A percentile compares a stretch with the other conserved stretches of the same genome.
Evolutionary conservation across 768 basidiomycete species (phyloP).

Genomic region (Lactifluus subvellereus): DNA sequence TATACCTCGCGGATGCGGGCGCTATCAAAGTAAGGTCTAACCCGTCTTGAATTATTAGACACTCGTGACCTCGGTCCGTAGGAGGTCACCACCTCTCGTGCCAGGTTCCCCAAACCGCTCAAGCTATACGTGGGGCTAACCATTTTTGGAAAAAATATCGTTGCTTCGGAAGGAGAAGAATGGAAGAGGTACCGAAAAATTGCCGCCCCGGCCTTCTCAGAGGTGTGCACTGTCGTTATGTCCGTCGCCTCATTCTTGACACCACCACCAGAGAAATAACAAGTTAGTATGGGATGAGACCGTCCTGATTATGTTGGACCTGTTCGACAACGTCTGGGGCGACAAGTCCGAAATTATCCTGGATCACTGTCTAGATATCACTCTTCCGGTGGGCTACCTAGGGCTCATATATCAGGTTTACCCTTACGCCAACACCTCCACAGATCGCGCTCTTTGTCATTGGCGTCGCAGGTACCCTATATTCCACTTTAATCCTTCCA

Average conservation of each 20-base stretch:
- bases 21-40: conserved; percentile 16
- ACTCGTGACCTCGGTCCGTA: conserved; percentile 25
- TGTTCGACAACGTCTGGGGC: conserved; percentile 43
- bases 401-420: background rate
- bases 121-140: conserved; percentile 40
- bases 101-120: conserved; percentile 54
- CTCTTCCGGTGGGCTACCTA: conserved; percentile 40
- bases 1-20: conserved; percentile 15
- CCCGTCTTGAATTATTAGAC: background rate
- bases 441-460: conserved; percentile 55
- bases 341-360: conserved; percentile 36
- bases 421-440: background rate
- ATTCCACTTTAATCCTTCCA: background rate
- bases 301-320: conserved; percentile 29
- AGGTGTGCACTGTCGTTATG: conserved; percentile 33
- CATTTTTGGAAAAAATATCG: conserved; percentile 56
- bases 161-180: conserved; percentile 56
- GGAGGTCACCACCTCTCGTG: conserved; percentile 37
- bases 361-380: conserved; percentile 47
- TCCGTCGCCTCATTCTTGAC: background rate
- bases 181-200: conserved; percentile 65
- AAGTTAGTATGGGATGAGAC: conserved; percentile 38
- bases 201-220: conserved; percentile 58
- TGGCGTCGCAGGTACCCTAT: conserved; percentile 38
- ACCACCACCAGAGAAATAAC: conserved; percentile 31